Base-by-base conservation (phyloP, 768 basidiomycete species). In the Hygrocybe coccinea region DNA sequence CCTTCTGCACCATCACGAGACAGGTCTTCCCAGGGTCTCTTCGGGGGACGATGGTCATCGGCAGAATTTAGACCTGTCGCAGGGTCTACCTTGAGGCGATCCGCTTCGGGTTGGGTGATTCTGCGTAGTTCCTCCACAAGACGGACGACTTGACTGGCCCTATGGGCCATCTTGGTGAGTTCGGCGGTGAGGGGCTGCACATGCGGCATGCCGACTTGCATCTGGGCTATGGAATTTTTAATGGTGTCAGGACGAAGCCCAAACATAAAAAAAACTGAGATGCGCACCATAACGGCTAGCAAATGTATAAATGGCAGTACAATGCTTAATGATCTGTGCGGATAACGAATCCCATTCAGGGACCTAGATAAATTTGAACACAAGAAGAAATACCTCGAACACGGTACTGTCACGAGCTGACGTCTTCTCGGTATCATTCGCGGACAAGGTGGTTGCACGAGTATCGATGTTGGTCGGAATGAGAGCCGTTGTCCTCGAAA, bases 11-110 rank as follows among this genome's bases (percentile, higher is more conserved):
- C 76, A 41, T 81, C 81, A 55, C 78, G 74, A 22, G 78, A 75
- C 67, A 82, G 72, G 58, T 89, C 88, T 68, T 89, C 88, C 88
- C 89, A 90, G 50, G 88, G 87, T 52, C 88, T 69, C 64, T 89
- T 91, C 15, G 86, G 87, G 2, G 84, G 79, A 22, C 88, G 79
- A 60, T 76, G 71, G 59, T 82, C 81, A 37, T 82, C 77, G 10
- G 72, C 69, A 46, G 74, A 65, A 39, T 62, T 65, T 22, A 48
- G 45, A 36, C 43, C 55, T 25, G 35, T 17, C 47, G 68, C 70
- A 57, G 66, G 67, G 21, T 67, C 52, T 9, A 67, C 47, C 58
- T 74, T 73, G 55, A 60, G 60, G 36, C 68, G 66, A 34, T 75
- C 74, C 5, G 60, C 61, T 44, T 76, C 76, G 14, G 74, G 69